These are phyloP conservation scores for Pharus latifolius DNA, from an alignment of 176 grass and related monocot species.

Conservation along the genomic window DNA sequence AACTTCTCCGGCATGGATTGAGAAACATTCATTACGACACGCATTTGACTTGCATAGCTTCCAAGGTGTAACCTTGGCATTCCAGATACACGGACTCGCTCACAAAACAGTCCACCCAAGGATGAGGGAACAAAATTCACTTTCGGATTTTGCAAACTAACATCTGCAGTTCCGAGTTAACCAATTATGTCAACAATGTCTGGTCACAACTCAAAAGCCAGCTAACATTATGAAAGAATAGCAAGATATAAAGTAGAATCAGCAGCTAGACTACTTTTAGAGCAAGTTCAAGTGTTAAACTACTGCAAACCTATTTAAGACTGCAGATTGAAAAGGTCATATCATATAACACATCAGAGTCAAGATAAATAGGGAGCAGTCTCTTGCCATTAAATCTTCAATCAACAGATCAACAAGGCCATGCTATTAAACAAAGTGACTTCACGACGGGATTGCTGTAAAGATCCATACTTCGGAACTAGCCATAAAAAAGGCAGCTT, in stretches of 20 bases:
- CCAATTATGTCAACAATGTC: not conserved
- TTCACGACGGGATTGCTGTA: too few relatives aligned
- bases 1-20: constrained; percentile 54
- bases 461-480: not conserved
- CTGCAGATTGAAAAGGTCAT: not conserved
- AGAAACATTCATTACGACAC: constrained; percentile 54
- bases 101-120: constrained; percentile 47
- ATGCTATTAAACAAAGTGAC: too few relatives aligned
- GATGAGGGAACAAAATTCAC: constrained; percentile 40
- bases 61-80: constrained; percentile 54
- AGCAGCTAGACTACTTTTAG: not conserved
- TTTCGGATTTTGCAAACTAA: constrained; percentile 48
- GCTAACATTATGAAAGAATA: not conserved
- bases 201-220: not conserved
- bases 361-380: not conserved
- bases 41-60: constrained; percentile 52
- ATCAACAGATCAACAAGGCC: too few relatives aligned
- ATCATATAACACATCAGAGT: not conserved
- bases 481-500: not conserved
- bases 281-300: not conserved
- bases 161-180: constrained; percentile 27
- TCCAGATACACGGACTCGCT: constrained; percentile 50
- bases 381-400: not conserved
- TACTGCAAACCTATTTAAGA: not conserved
- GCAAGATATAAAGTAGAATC: not conserved